Conservation (phyloP, 305 asterid species). For the Ilex paraguariensis region DNA sequence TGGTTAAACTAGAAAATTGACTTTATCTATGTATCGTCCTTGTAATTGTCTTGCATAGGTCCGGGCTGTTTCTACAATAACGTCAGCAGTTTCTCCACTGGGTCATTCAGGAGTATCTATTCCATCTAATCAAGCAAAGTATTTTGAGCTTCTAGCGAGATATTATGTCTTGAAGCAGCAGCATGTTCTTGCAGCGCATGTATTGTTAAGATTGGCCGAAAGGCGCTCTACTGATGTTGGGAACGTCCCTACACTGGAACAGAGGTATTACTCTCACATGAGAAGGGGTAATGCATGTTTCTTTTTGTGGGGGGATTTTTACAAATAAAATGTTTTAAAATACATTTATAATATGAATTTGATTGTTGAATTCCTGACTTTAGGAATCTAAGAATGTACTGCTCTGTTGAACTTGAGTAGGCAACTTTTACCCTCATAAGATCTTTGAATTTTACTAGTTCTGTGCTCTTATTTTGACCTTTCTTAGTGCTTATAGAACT, state of each 20-base stretch:
- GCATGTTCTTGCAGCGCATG: conserved; percentile 89
- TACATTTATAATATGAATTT: too few relatives aligned
- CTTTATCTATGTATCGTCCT: conserved; percentile 4
- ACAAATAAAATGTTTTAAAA: too few relatives aligned
- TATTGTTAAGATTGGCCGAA: conserved; percentile 90
- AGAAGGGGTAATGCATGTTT: too few relatives aligned
- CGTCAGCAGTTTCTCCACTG: conserved; percentile 40
- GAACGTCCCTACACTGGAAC: conserved; percentile 72
- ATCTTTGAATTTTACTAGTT: too few relatives aligned
- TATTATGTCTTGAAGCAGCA: conserved; percentile 89
- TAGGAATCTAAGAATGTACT: too few relatives aligned
- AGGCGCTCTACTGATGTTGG: conserved; percentile 71
- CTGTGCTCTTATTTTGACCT: too few relatives aligned
- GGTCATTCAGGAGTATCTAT: conserved; percentile 51
- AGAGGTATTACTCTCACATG: conserved; percentile 53
- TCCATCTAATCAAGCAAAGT: conserved; percentile 62
- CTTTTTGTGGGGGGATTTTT: too few relatives aligned
- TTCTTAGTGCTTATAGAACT: too few relatives aligned
- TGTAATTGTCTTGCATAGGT: conserved; percentile 29
- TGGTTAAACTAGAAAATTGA: conserved; percentile 5
- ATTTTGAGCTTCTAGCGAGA: conserved; percentile 82
- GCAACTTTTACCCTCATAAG: too few relatives aligned
- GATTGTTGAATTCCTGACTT: too few relatives aligned
- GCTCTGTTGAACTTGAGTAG: too few relatives aligned
- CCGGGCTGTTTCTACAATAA: conserved; percentile 45